Percentiles rank a stretch among this genome's conserved stretches.
These are phyloP conservation scores for Veloboletus limbatus DNA, from an alignment of 1,284 basidiomycete species.

Conservation along the genomic window DNA sequence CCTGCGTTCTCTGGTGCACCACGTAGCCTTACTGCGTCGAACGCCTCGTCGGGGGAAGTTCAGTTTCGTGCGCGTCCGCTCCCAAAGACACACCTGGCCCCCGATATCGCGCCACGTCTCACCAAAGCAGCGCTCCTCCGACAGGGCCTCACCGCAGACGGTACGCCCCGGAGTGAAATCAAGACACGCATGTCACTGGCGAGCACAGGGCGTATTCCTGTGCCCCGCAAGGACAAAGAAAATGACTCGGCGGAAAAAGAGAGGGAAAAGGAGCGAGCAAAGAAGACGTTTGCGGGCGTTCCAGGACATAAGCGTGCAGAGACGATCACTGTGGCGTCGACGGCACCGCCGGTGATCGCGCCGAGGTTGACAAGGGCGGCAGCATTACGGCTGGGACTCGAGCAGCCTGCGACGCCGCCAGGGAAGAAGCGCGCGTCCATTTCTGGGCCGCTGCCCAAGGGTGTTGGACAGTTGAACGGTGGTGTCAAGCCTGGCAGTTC, in stretches of 20 bases:
- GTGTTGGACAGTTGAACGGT: slow-evolving; percentile 6
- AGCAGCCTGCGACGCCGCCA: slow-evolving; percentile 35
- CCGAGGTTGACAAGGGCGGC: slow-evolving; percentile 76
- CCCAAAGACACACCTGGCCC: slow-evolving; percentile 56
- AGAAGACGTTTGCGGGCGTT: slow-evolving; percentile 66
- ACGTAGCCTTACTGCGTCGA: slow-evolving; percentile 18
- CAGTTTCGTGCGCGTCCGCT: slow-evolving; percentile 71
- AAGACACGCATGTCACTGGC: slow-evolving; percentile 34
- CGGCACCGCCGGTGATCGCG: slow-evolving; percentile 65
- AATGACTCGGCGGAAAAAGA: slow-evolving; percentile 38
- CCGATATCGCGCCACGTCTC: slow-evolving; percentile 74
- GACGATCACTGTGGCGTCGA: slow-evolving; percentile 68
- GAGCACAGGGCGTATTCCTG: slow-evolving; percentile 31
- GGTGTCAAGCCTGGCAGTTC: not conserved
- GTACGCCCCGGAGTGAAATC: slow-evolving; percentile 24
- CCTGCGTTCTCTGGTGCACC: slow-evolving; percentile 20
- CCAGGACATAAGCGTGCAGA: slow-evolving; percentile 72
- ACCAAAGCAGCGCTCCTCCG: slow-evolving; percentile 77
- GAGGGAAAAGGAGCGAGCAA: slow-evolving; percentile 54
- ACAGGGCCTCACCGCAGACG: slow-evolving; percentile 45
- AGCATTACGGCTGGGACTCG: slow-evolving; percentile 57
- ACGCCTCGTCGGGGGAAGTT: slow-evolving; percentile 41
- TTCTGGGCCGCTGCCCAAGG: slow-evolving; percentile 15
- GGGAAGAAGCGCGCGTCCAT: slow-evolving; percentile 30
- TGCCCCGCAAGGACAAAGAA: slow-evolving; percentile 26